These are phyloP conservation scores for Melanomma pulvis-pyrius DNA, from an alignment of 495 filamentous ascomycete species.

Conservation along the genomic window DNA sequence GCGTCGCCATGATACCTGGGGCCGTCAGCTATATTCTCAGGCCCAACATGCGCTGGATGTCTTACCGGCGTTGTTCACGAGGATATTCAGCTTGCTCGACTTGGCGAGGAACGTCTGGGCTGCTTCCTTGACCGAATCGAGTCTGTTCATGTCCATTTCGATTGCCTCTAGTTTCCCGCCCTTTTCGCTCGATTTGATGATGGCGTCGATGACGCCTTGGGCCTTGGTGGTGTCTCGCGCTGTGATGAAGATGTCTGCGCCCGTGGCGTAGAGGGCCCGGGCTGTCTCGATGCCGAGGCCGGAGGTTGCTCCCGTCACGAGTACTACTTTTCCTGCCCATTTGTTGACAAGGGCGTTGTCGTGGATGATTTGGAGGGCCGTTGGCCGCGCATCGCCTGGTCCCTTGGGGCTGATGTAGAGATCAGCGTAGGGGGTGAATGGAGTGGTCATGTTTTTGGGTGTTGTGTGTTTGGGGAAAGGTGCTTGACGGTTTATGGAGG, in stretches of 20 bases:
- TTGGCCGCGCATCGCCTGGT: constrained; percentile 53
- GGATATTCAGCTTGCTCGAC: constrained; percentile 34
- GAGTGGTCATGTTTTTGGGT: not conserved
- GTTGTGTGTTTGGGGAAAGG: not conserved
- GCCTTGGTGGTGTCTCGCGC: constrained; percentile 47
- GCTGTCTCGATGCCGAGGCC: constrained; percentile 58
- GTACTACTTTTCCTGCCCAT: constrained; percentile 58
- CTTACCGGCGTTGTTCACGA: constrained; percentile 30
- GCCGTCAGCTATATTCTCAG: not conserved
- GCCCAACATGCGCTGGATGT: not conserved
- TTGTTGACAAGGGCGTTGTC: constrained; percentile 48
- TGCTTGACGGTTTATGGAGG: no score
- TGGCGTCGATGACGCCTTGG: constrained; percentile 34
- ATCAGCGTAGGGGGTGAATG: constrained; percentile 10
- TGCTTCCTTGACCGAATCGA: constrained; percentile 50
- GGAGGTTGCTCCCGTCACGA: constrained; percentile 72
- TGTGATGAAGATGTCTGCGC: constrained; percentile 52
- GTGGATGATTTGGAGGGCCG: constrained; percentile 50
- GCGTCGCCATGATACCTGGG: constrained; percentile 24
- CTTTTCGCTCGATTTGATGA: constrained; percentile 2
- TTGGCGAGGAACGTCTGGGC: constrained; percentile 42
- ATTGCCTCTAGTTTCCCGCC: constrained; percentile 43
- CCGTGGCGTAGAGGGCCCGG: constrained; percentile 50
- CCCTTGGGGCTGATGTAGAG: constrained; percentile 38
- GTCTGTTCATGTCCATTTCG: constrained; percentile 52